Evolutionary conservation across 208 protist genomes (phyloP).

Genomic region (Trypanosoma cruzi): DNA sequence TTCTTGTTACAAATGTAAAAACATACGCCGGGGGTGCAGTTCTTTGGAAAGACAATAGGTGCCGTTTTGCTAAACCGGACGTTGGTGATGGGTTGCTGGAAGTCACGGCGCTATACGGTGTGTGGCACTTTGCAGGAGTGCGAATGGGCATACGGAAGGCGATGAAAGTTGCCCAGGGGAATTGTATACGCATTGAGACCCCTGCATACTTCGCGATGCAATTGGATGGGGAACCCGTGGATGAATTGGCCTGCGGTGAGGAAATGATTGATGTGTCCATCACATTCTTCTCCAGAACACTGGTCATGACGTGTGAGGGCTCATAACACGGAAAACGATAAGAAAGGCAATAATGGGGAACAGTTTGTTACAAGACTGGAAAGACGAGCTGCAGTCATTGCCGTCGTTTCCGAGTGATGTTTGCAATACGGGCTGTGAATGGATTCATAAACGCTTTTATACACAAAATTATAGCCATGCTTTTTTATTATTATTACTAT

Average conservation of each 20-base stretch:
- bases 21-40: constrained; percentile 56
- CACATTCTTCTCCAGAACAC: neutral
- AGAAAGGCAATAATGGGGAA: neutral
- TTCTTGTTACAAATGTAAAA: constrained; percentile 57
- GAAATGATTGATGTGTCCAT: constrained; percentile 11
- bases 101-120: constrained; percentile 40
- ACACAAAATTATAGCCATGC: neutral
- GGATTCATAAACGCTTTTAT: too few relatives aligned
- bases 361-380: neutral
- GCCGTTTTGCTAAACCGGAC: constrained; percentile 23
- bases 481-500: neutral
- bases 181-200: constrained; percentile 34
- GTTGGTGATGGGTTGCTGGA: constrained; percentile 51
- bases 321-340: neutral
- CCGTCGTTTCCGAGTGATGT: neutral
- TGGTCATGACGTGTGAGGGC: constrained; percentile 6
- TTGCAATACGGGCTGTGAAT: too few relatives aligned
- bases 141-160: constrained; percentile 37
- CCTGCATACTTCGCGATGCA: constrained; percentile 59
- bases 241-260: neutral
- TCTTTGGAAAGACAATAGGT: constrained; percentile 44
- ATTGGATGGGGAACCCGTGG: constrained; percentile 64
- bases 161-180: constrained; percentile 42
- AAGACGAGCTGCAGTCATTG: neutral
- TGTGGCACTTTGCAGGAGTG: constrained; percentile 64